A percentile compares a stretch with the other conserved stretches of the same genome.
Evolutionary conservation across 441 rosid species (phyloP).

Genomic region (Adansonia rubrostipa): DNA sequence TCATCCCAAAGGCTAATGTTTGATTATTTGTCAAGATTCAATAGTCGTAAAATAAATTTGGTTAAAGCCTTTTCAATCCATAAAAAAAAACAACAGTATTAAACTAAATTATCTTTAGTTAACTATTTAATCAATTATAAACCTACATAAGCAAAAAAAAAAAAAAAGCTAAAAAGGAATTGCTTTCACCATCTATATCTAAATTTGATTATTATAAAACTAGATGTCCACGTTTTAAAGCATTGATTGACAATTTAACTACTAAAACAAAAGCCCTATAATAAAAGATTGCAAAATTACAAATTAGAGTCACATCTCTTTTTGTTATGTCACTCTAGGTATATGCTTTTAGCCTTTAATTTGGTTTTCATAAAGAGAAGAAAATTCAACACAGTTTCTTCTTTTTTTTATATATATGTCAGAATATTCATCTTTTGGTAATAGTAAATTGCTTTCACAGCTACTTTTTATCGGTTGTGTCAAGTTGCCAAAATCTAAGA

Average conservation of each 20-base stretch:
- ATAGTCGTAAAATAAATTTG: neutral
- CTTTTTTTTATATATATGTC: neutral
- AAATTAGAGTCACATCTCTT: constrained; percentile 3
- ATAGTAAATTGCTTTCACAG: constrained; percentile 10
- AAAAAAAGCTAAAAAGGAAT: neutral
- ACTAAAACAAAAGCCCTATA: neutral
- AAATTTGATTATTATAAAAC: neutral
- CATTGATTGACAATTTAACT: constrained; percentile 27
- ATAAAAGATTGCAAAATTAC: constrained; percentile 6
- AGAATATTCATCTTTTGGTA: neutral
- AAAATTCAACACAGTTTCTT: neutral
- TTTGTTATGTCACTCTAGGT: neutral
- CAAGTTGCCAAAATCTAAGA: neutral
- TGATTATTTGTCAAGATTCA: constrained; percentile 4
- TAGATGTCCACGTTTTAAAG: neutral
- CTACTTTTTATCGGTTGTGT: neutral
- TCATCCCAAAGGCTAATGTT: neutral
- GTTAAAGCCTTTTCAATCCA: constrained; percentile 20
- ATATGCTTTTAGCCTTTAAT: neutral
- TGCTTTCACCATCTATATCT: neutral
- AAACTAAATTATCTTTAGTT: neutral
- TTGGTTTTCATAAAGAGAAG: neutral
- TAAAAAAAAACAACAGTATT: neutral
- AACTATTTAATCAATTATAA: neutral
- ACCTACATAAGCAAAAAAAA: neutral